These are phyloP conservation scores for Daedalea quercina DNA, from an alignment of 768 basidiomycete species.

Conservation along the genomic window DNA sequence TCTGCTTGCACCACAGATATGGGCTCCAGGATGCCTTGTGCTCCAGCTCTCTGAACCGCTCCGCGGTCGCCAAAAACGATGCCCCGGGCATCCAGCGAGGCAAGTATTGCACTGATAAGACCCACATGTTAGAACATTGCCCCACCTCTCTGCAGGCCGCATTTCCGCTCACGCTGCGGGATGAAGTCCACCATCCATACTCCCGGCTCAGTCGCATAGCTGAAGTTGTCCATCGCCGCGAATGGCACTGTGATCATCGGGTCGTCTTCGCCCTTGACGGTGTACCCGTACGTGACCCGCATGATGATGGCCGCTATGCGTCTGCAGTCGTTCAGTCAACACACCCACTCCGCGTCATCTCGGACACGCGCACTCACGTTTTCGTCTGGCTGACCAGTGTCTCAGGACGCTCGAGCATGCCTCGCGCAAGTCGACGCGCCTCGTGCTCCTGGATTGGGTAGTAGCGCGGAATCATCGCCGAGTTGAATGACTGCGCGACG, in stretches of 20 bases:
- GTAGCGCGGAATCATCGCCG: neutral
- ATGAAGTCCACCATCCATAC: neutral
- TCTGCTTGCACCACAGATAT: constrained; percentile 25
- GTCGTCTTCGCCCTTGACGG: neutral
- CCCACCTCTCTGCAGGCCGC: too few species aligned
- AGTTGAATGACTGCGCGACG: neutral
- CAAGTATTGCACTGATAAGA: neutral
- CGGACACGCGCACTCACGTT: neutral
- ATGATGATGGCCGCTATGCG: constrained; percentile 2
- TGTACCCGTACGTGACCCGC: constrained; percentile 2
- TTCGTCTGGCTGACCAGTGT: neutral
- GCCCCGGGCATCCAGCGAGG: constrained; percentile 1
- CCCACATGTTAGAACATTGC: too few species aligned
- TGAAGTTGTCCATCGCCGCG: neutral
- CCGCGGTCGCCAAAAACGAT: neutral
- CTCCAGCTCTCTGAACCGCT: neutral
- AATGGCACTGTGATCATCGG: neutral
- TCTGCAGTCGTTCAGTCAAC: neutral
- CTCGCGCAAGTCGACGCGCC: neutral
- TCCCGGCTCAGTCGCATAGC: neutral
- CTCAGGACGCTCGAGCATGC: neutral
- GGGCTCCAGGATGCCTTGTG: neutral
- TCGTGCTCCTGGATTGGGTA: neutral
- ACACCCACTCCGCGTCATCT: neutral
- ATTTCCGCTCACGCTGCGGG: neutral